These are phyloP conservation scores for Sequoia sempervirens DNA, from an alignment of 75 land plant species.

Conservation along the genomic window DNA sequence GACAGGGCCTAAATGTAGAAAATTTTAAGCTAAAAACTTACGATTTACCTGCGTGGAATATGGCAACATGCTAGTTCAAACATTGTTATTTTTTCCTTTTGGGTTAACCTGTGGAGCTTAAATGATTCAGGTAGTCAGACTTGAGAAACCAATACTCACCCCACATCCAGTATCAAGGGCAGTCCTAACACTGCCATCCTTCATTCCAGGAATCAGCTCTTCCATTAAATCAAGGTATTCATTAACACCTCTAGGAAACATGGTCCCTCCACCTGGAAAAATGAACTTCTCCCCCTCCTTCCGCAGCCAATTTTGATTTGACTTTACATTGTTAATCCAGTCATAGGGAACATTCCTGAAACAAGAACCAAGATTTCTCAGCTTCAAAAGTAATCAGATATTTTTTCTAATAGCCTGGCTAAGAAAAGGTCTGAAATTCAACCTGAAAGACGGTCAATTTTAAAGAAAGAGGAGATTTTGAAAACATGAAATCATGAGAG, in stretches of 20 bases:
- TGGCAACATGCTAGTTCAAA: neutral
- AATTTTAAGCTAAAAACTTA: neutral
- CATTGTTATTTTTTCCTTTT: neutral
- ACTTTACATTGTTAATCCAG: slow-evolving; percentile 25
- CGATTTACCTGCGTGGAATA: neutral
- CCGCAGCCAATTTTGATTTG: slow-evolving; percentile 24
- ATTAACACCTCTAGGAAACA: slow-evolving; percentile 25
- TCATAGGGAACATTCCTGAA: slow-evolving; percentile 29
- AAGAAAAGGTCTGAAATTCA: neutral
- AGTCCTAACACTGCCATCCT: slow-evolving; percentile 27
- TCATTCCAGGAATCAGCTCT: slow-evolving; percentile 29
- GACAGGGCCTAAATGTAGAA: neutral
- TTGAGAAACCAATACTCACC: slow-evolving; percentile 11
- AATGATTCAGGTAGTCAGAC: neutral
- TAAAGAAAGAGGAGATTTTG: neutral
- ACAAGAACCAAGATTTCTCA: neutral
- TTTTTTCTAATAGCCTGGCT: neutral
- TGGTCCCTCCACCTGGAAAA: slow-evolving; percentile 29
- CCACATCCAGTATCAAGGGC: slow-evolving; percentile 32
- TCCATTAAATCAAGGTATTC: slow-evolving; percentile 23
- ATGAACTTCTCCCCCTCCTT: slow-evolving; percentile 28
- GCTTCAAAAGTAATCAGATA: neutral
- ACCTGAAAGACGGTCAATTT: neutral
- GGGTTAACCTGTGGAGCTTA: neutral
- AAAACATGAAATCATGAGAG: neutral